Evolutionary conservation across 805 yeast genomes (phyloP).

Genomic region (Monosporozyma aerobia): DNA sequence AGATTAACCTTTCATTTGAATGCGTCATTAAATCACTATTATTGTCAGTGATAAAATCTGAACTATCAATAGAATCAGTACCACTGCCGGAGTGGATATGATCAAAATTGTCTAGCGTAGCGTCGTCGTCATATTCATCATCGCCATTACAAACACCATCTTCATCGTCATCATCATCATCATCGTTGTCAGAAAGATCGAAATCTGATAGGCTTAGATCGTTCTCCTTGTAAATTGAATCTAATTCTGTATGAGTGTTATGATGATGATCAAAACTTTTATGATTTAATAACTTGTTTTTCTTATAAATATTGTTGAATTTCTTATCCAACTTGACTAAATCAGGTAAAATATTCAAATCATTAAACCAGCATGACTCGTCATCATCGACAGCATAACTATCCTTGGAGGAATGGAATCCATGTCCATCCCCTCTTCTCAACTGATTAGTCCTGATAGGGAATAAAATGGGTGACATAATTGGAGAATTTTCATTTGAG

Average conservation of each 20-base stretch:
- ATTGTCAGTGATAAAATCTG: background rate
- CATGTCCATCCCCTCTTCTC: background rate
- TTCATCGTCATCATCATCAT: slow-evolving; percentile 5
- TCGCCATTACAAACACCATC: slow-evolving; percentile 4
- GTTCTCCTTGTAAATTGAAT: background rate
- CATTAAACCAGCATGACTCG: slow-evolving; percentile 12
- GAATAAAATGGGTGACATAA: slow-evolving; percentile 13
- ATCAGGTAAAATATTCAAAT: slow-evolving; percentile 5
- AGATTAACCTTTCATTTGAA: background rate
- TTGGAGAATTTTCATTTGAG: slow-evolving; percentile 43
- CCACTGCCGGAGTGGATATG: background rate
- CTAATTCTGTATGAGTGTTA: background rate
- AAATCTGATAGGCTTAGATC: slow-evolving; percentile 5
- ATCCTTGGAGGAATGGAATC: background rate
- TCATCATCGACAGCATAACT: background rate
- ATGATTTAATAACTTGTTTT: slow-evolving; percentile 1
- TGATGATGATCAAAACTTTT: background rate
- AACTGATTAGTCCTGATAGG: slow-evolving; percentile 4
- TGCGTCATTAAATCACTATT: background rate
- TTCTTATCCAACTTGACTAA: slow-evolving; percentile 7
- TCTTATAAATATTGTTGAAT: slow-evolving; percentile 1
- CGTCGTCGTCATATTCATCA: slow-evolving; percentile 6
- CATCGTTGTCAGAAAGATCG: slow-evolving; percentile 4
- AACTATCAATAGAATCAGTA: background rate
- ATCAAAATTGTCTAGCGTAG: background rate